These are phyloP conservation scores for Capsella bursapastoris DNA, from an alignment of 345 rosid genomes.

Conservation along the genomic window DNA sequence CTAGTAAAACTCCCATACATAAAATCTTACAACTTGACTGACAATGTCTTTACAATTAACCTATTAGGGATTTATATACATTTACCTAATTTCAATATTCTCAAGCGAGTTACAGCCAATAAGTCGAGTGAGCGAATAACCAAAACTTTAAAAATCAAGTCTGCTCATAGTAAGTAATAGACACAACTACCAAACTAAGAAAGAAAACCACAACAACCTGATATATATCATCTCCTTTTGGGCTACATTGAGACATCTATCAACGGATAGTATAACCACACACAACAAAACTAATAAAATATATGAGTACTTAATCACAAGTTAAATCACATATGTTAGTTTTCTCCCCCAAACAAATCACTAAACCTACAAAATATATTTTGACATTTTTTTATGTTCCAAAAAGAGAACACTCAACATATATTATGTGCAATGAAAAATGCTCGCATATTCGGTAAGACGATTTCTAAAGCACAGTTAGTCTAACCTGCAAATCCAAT, in stretches of 20 bases:
- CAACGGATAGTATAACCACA: background rate
- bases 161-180: background rate
- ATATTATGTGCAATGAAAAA: background rate
- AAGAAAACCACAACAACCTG: background rate
- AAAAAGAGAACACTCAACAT: background rate
- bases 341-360: background rate
- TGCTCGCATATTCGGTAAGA: conserved; percentile 4
- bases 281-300: background rate
- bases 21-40: background rate
- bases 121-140: background rate
- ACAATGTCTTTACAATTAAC: background rate
- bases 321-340: background rate
- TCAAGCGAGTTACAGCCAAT: background rate
- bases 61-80: background rate
- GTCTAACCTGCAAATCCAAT: background rate
- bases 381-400: background rate
- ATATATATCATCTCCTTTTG: background rate
- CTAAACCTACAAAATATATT: background rate
- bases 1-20: background rate
- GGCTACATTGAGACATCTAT: background rate
- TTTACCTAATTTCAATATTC: background rate
- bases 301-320: background rate
- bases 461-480: background rate
- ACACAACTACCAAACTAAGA: background rate
- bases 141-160: background rate